Conservation (phyloP, 768 basidiomycete genomes). For the Lactarius hengduanensis region DNA sequence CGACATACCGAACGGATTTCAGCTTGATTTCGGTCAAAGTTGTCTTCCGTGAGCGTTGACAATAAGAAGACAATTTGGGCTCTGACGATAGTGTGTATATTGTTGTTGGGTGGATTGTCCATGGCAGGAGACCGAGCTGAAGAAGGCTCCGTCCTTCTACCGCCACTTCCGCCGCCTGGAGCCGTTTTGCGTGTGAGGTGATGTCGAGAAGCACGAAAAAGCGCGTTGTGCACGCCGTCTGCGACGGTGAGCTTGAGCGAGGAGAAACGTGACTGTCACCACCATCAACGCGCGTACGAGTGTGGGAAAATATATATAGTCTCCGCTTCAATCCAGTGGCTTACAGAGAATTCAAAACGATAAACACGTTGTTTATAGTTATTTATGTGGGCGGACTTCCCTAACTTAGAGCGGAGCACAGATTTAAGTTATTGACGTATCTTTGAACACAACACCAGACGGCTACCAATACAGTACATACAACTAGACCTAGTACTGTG, state of each 20-base stretch:
- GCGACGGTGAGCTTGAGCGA: constrained; percentile 28
- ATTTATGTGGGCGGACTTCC: neutral
- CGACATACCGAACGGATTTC: constrained; percentile 90
- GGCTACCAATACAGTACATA: neutral
- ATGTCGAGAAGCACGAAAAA: constrained; percentile 20
- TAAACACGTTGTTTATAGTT: neutral
- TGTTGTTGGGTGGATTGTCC: constrained; percentile 81
- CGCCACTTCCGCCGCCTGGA: constrained; percentile 38
- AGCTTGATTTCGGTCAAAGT: constrained; percentile 88
- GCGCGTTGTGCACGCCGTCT: constrained; percentile 30
- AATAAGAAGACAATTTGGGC: constrained; percentile 98
- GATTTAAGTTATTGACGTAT: too few species aligned
- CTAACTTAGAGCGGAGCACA: neutral
- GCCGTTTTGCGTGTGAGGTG: constrained; percentile 37
- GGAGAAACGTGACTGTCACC: constrained; percentile 20
- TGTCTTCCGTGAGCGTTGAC: constrained; percentile 94
- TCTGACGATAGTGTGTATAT: constrained; percentile 90
- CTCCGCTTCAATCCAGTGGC: constrained; percentile 19
- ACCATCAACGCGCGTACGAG: constrained; percentile 13
- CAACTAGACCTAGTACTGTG: neutral
- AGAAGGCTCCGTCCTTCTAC: constrained; percentile 40
- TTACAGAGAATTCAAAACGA: neutral
- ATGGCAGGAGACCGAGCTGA: constrained; percentile 66
- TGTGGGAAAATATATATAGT: constrained; percentile 11
- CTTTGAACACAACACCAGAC: neutral